Evolutionary conservation across 2,329 filamentous ascomycete species (phyloP), one percentile per base, ranked within the genome.

Genomic region (Fusarium chuoi): DNA sequence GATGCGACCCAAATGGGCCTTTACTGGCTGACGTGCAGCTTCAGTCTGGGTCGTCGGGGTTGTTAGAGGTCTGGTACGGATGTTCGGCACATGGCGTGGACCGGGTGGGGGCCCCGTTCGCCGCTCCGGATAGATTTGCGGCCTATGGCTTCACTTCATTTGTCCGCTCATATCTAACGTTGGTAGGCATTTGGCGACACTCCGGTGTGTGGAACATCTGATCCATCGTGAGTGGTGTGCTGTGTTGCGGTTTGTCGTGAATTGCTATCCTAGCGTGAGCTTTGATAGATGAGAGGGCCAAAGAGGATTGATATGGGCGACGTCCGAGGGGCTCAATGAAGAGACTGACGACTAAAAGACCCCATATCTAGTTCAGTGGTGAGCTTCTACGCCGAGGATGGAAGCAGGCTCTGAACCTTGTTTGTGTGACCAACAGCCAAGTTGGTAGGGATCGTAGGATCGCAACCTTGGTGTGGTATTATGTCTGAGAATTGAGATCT

Each of bases 21-120:
- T 51, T 65, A 67, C 55, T 61, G 60, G 66, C 61, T 66, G 59
- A 71, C 56, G 48, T 65, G 63, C 71, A 73, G 54, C 41, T 61
- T 33, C 44, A 63, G 51, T 71, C 64, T 76, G 73, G 62, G 73
- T 65, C 62, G 71, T 75, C 75, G 71, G 71, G 54, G 65, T 64
- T 65, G 55, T 75, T 57, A 73, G 54, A 66, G 68, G 70, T 52
- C 52, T 68, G 52, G 36, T 57, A 64, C 76, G 76, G 76, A 75
- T 68, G 65, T 78, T 70, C 76, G 76, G 76, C 76, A 78, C 76
- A 65, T 77, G 74, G 76, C 71, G 76, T 74, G 62, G 56, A 60
- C 63, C 30, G 75, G 60, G 74, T 73, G 66, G 65, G 57, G 61
- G 54, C 42, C 42, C 51, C 46, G 70, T 68, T 65, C 66, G 76